phyloP scores from a whole-genome alignment of 2,329 filamentous ascomycete genomes.

The Colletotrichum aenigma region DNA sequence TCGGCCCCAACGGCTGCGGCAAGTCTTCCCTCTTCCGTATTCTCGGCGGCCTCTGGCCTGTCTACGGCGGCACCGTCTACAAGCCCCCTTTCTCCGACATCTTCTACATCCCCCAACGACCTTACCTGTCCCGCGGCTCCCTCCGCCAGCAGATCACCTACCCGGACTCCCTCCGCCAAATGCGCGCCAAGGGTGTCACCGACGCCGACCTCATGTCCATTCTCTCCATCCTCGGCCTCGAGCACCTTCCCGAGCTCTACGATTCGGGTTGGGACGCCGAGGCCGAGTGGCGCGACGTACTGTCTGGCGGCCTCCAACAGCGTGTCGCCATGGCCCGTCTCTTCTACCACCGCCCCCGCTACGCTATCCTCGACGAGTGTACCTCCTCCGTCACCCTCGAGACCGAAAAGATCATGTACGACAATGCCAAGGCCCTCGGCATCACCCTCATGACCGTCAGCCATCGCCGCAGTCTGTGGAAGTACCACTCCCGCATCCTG shows the following conservation, averaged over 20 bases:
- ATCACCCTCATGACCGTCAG: conserved; percentile 98
- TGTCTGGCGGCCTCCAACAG: conserved; percentile 92
- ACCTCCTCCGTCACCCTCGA: conserved; percentile 95
- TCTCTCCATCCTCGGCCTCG: conserved; percentile 80
- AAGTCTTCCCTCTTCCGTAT: conserved; percentile 97
- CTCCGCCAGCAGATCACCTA: conserved; percentile 98
- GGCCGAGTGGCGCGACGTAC: conserved; percentile 94
- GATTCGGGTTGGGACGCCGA: conserved; percentile 87
- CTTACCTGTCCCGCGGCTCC: conserved; percentile 88
- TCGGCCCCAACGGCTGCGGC: conserved; percentile 95
- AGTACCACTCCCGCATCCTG: conserved; percentile 91
- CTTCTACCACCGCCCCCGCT: conserved; percentile 91
- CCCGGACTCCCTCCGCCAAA: conserved; percentile 85
- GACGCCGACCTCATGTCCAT: conserved; percentile 82
- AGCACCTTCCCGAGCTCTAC: conserved; percentile 79
- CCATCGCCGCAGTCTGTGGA: conserved; percentile 91
- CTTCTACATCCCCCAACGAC: conserved; percentile 97
- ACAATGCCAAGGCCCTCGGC: conserved; percentile 87
- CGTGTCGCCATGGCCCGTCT: conserved; percentile 94
- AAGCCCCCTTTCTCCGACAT: conserved; percentile 93
- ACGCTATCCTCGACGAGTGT: conserved; percentile 97
- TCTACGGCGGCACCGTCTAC: conserved; percentile 91
- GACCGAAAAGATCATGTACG: conserved; percentile 95
- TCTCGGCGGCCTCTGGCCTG: conserved; percentile 93
- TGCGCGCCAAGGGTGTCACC: conserved; percentile 82